Evolutionary conservation across 495 filamentous ascomycete genomes (phyloP).

Genomic region (Aspergillus mulundensis): DNA sequence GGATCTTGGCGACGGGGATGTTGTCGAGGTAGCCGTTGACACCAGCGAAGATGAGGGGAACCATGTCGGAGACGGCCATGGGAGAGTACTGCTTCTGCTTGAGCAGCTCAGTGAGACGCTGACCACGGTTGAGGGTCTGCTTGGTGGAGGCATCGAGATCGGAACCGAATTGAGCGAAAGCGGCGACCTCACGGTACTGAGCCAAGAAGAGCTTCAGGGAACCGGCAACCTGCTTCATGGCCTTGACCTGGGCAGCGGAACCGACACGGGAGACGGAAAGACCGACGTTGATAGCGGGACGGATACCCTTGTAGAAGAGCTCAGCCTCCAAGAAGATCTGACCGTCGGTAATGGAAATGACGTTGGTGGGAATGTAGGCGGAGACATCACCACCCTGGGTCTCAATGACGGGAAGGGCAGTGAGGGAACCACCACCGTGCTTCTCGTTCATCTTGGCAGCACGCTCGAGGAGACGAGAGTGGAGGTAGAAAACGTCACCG

Average conservation of each 20-base stretch:
- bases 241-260: slow-evolving; percentile 98
- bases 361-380: slow-evolving; percentile 99
- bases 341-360: slow-evolving; percentile 99
- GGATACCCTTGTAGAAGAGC: slow-evolving; percentile 99
- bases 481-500: slow-evolving; percentile 99
- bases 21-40: slow-evolving; percentile 91
- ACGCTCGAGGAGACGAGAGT: slow-evolving; percentile 99
- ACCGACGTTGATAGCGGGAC: slow-evolving; percentile 99
- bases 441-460: slow-evolving; percentile 98
- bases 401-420: slow-evolving; percentile 97
- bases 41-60: slow-evolving; percentile 98
- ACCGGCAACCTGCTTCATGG: slow-evolving; percentile 99
- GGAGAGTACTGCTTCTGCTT: slow-evolving; percentile 99
- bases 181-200: slow-evolving; percentile 99
- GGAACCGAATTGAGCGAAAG: slow-evolving; percentile 99
- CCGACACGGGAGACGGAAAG: slow-evolving; percentile 99
- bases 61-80: slow-evolving; percentile 99
- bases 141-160: slow-evolving; percentile 98
- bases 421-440: slow-evolving; percentile 92
- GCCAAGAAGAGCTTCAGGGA: slow-evolving; percentile 99
- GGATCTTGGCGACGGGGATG: slow-evolving; percentile 82
- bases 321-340: slow-evolving; percentile 99
- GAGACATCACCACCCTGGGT: slow-evolving; percentile 99
- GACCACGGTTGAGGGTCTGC: slow-evolving; percentile 97
- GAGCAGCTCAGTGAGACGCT: slow-evolving; percentile 97